A percentile compares a stretch with the other conserved stretches of the same genome.
Evolutionary conservation across 768 basidiomycete genomes (phyloP).

Genomic region (Boletus bicolor): DNA sequence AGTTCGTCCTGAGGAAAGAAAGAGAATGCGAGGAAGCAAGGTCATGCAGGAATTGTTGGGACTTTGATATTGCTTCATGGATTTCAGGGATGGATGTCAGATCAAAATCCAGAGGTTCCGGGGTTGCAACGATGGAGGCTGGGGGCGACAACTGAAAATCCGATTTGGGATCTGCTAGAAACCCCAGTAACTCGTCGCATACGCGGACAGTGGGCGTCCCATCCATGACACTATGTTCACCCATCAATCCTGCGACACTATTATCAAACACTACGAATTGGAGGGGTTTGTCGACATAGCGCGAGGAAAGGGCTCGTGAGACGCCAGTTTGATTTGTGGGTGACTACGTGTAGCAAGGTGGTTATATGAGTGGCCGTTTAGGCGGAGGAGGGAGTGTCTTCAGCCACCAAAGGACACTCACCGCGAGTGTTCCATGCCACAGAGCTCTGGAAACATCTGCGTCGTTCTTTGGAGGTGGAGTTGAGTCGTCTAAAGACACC

Average conservation of each 20-base stretch:
- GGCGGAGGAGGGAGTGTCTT: neutral
- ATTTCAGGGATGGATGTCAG: constrained; percentile 39
- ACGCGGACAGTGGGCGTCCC: constrained; percentile 78
- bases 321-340: constrained; percentile 24
- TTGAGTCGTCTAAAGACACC: constrained; percentile 70
- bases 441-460: constrained; percentile 64
- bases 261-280: constrained; percentile 87
- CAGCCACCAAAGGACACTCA: constrained; percentile 35
- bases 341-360: constrained; percentile 3
- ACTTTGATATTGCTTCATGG: constrained; percentile 48
- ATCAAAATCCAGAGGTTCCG: constrained; percentile 62
- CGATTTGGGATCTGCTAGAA: constrained; percentile 57
- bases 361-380: neutral
- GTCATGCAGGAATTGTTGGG: constrained; percentile 52
- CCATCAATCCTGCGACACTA: constrained; percentile 79
- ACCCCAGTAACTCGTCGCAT: constrained; percentile 65
- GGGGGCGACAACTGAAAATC: constrained; percentile 49
- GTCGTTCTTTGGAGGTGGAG: constrained; percentile 41
- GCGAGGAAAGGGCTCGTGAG: constrained; percentile 57
- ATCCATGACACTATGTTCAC: constrained; percentile 92
- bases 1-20: constrained; percentile 60
- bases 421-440: constrained; percentile 76
- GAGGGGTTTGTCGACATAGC: constrained; percentile 89
- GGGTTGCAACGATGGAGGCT: constrained; percentile 24
- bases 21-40: constrained; percentile 65